Conservation (phyloP, 2,329 filamentous ascomycete species). For the Pestalotiopsis sp. region DNA sequence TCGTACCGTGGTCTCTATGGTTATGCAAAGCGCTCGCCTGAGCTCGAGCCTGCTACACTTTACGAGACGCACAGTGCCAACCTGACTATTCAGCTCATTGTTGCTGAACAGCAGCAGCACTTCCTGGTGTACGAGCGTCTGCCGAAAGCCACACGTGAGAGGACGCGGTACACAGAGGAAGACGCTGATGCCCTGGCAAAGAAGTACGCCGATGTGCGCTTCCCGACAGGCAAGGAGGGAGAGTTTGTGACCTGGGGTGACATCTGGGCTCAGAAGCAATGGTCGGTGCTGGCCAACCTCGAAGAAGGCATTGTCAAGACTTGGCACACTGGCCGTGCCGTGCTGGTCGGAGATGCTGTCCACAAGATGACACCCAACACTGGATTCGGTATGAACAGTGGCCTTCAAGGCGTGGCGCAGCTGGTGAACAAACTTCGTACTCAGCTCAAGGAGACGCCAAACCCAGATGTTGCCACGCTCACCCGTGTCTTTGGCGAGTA, state of each 20-base stretch:
- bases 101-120: conserved; percentile 21
- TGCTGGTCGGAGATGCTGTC: conserved; percentile 37
- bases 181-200: conserved; percentile 29
- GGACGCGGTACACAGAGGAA: conserved; percentile 29
- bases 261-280: conserved; percentile 21
- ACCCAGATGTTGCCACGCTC: conserved; percentile 21
- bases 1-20: conserved; percentile 27
- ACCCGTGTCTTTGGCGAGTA: conserved; percentile 25
- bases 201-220: conserved; percentile 28
- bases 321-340: conserved; percentile 34
- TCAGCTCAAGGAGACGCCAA: conserved; percentile 16
- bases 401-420: conserved; percentile 29
- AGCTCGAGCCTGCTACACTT: conserved; percentile 13
- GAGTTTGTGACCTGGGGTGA: conserved; percentile 27
- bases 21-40: conserved; percentile 14
- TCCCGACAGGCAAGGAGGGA: conserved; percentile 20
- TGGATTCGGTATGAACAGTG: conserved; percentile 35
- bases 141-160: conserved; percentile 25
- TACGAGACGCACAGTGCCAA: conserved; percentile 20
- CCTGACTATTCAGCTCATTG: conserved; percentile 27
- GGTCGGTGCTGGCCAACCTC: conserved; percentile 29
- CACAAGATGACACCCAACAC: conserved; percentile 38
- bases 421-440: conserved; percentile 29
- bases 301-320: conserved; percentile 36
- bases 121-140: conserved; percentile 18